Evolutionary conservation across 768 basidiomycete species (phyloP), one percentile per base, ranked within the genome.

Genomic region (Boletus eberwhitei): DNA sequence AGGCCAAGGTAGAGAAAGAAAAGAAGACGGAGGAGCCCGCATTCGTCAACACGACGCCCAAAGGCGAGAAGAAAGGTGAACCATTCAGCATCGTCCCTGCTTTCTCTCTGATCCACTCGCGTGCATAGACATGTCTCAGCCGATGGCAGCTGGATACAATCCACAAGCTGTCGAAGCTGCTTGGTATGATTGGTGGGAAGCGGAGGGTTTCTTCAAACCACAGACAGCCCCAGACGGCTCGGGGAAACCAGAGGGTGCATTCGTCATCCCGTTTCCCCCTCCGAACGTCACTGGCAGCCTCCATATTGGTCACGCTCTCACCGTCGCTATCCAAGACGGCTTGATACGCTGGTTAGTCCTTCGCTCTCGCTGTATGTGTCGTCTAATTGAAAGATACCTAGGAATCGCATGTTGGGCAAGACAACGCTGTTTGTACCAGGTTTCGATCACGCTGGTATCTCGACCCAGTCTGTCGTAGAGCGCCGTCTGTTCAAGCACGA

Each of bases 151-250:
- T n/a, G 91, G 90, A 4, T 99, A 98, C 74, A 94, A 98, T 70
- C 96, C 97, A 8, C 87, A 90, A 59, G 90, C 90, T 34, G 89
- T 98, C 54, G 96, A 98, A 68, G 79, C 94, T 0, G 87, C 93
- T 2, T 98, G 97, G 93, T 98, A 98, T 63, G 93, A 96, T 63
- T 98, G 97, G 97, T 98, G 96, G 96, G 77, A 84, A 36, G 80
- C 84, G 4, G 80, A 93, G 64, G 95, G 93, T 5, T 96, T 87
- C 77, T 97, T 96, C 82, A 82, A 85, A 60, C 93, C 96, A 4
- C 79, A 82, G 54, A 72, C 81, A 16, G 77, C 77, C 0, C 65
- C 77, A 0, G 78, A 87, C 48, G 86, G 85, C 12, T 75, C 80
- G 16, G 71, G 77, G 47, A 83, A 84, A 48, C 75, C 80, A 1